phyloP scores from a whole-genome alignment of 371 early-diverging fungal species.

The Mortierella sp. region DNA sequence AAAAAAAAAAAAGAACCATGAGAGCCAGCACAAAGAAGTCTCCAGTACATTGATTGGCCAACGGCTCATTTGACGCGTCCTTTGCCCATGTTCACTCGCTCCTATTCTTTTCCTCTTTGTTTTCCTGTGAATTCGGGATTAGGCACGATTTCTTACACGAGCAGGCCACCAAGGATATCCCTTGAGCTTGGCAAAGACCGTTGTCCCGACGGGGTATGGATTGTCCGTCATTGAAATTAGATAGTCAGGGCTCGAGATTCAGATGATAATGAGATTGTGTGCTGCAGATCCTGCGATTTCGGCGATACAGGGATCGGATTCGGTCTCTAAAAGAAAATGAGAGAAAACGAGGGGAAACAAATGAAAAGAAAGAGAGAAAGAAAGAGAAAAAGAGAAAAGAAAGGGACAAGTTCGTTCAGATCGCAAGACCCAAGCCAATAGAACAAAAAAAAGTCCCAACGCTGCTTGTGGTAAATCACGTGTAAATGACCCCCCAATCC shows the following conservation, averaged over 20 bases:
- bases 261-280: background rate
- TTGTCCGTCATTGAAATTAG: constrained; percentile 36
- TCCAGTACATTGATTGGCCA: background rate
- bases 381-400: background rate
- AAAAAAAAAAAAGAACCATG: background rate
- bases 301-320: too few species aligned
- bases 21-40: background rate
- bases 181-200: constrained; percentile 75
- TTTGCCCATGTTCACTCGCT: background rate
- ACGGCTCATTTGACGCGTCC: too few species aligned
- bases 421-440: constrained; percentile 1
- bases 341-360: too few species aligned
- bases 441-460: background rate
- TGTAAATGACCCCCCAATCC: too few species aligned
- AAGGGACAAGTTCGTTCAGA: constrained; percentile 1
- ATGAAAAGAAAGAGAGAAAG: background rate
- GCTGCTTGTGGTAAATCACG: background rate
- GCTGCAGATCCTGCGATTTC: too few species aligned
- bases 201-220: constrained; percentile 64
- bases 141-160: constrained; percentile 59
- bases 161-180: constrained; percentile 86
- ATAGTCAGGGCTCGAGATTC: too few species aligned
- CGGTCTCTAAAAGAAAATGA: too few species aligned
- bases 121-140: background rate
- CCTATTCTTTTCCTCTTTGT: background rate